Percentiles rank a stretch among this genome's conserved stretches.
phyloP scores from a whole-genome alignment of 1,139 yeast species.

The Protomyces pachydermus region DNA sequence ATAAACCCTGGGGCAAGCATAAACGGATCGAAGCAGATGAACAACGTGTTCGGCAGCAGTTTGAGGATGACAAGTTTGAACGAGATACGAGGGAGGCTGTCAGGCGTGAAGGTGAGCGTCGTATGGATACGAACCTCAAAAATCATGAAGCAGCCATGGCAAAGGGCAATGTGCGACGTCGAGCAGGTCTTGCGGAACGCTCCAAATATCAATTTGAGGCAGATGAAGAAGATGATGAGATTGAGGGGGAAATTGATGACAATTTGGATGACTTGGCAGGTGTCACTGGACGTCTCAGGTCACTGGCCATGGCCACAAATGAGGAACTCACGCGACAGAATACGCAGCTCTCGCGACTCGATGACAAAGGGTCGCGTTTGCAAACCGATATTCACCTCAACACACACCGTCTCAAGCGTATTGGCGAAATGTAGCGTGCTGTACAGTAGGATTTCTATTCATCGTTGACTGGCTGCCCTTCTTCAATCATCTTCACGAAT shows the following conservation, averaged over 20 bases:
- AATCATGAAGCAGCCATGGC: slow-evolving; percentile 4
- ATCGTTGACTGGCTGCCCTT: slow-evolving; percentile 96
- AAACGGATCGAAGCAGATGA: slow-evolving; percentile 65
- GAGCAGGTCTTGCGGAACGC: slow-evolving; percentile 38
- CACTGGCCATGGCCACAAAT: slow-evolving; percentile 50
- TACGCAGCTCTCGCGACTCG: slow-evolving; percentile 50
- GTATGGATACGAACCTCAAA: slow-evolving; percentile 45
- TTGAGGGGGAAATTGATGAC: slow-evolving; percentile 55
- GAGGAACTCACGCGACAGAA: slow-evolving; percentile 53
- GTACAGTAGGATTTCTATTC: slow-evolving; percentile 46
- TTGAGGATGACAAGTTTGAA: slow-evolving; percentile 50
- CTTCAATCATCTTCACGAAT: slow-evolving; percentile 69
- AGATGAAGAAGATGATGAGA: slow-evolving; percentile 57
- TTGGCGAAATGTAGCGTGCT: slow-evolving; percentile 35
- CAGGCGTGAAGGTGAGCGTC: slow-evolving; percentile 47
- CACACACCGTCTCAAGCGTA: slow-evolving; percentile 43
- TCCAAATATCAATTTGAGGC: slow-evolving; percentile 54
- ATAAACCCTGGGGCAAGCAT: slow-evolving; percentile 38
- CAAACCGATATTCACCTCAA: slow-evolving; percentile 53
- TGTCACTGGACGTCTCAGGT: slow-evolving; percentile 49
- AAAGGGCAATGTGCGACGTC: slow-evolving; percentile 36
- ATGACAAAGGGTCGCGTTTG: slow-evolving; percentile 46
- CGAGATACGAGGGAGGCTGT: slow-evolving; percentile 42
- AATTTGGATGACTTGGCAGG: slow-evolving; percentile 50
- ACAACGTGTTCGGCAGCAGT: slow-evolving; percentile 60